Percentiles rank a stretch among this genome's conserved stretches.
Evolutionary conservation across 108 stramenopile species (phyloP).

Genomic region (Pseudonitzschia multiseries): DNA sequence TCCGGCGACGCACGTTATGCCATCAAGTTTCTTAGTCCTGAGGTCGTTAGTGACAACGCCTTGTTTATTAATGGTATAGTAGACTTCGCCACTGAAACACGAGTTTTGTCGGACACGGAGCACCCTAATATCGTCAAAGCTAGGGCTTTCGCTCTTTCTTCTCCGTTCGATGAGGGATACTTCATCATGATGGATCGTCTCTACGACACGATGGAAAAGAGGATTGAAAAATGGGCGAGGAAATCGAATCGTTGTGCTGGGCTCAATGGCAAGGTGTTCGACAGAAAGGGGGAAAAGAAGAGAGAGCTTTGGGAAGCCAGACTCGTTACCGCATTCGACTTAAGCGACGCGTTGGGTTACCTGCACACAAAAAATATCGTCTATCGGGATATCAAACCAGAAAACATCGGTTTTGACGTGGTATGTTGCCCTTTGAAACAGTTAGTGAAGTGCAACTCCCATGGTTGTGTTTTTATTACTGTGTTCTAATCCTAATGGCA

Average conservation of each 20-base stretch:
- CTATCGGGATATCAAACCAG: conserved; percentile 49
- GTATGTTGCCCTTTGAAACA: background rate
- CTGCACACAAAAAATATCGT: conserved; percentile 38
- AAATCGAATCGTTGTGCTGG: conserved; percentile 25
- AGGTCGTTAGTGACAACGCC: conserved; percentile 8
- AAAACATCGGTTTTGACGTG: conserved; percentile 26
- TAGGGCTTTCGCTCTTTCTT: conserved; percentile 35
- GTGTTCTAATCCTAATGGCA: background rate
- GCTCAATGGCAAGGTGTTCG: conserved; percentile 33
- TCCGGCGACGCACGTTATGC: conserved; percentile 51
- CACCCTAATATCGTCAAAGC: conserved; percentile 77
- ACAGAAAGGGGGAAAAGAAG: conserved; percentile 22
- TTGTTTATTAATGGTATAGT: conserved; percentile 44
- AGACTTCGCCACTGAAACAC: conserved; percentile 67
- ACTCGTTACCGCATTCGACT: conserved; percentile 49
- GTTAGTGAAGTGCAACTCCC: conserved; percentile 18
- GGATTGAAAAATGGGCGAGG: conserved; percentile 44
- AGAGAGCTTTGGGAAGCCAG: conserved; percentile 41
- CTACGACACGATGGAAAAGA: conserved; percentile 55
- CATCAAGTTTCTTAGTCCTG: conserved; percentile 36
- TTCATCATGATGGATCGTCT: conserved; percentile 58
- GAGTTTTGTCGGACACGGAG: conserved; percentile 44
- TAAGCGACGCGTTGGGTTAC: conserved; percentile 48
- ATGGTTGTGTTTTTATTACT: background rate
- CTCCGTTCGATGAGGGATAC: conserved; percentile 36